Base-by-base conservation (phyloP, 2,329 filamentous ascomycete species). In the Scedosporium minutisporum region DNA sequence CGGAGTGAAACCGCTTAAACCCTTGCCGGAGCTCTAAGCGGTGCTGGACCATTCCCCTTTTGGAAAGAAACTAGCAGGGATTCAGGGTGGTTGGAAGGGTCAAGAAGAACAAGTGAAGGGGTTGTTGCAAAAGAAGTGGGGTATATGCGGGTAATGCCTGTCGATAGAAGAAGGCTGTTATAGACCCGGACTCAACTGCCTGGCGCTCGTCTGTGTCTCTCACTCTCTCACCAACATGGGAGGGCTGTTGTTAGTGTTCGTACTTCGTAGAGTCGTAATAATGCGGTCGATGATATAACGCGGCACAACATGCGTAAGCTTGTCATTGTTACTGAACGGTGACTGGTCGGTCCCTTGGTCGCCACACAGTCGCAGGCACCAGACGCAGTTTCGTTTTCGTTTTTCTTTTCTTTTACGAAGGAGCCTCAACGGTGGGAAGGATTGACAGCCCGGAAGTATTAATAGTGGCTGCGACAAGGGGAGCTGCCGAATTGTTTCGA, bases 1-100 rank as follows among this genome's bases (percentile, higher is more conserved):
- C 59, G 25, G 44, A 21, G 55, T 61, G 60, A 61, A 61, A 61
- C 60, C 60, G 60, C 60, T 61, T 61, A 29, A 61, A 48, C 60
- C 60, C 60, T 61, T 61, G 59, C 42, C 59, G 44, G 59, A 38
- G 42, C 59, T 61, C 60, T 57, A 23, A 55, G 60, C 42, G 46
- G 33, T 14, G 42, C 60, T 23, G 12, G 25, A 42, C 60, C 21
- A 55, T 57, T 16, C 60, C 60, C 14, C 12, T 53, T 27, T 42
- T 29, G 60, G 48, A 61, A n/a, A 42, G 33, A 48, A 2, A 5
- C 29, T n/a, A 23, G 21, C 60, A 61, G 60, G 60, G 60, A 48
- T 38, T 16, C 7, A 12, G 42, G 60, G 60, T 61, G 60, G 60
- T 51, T 61, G 60, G 60, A 51, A 57, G 29, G 12, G 7, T 27